A percentile compares a stretch with the other conserved stretches of the same genome.
phyloP scores from a whole-genome alignment of 208 protist genomes.

The Crithidia thermophila region DNA sequence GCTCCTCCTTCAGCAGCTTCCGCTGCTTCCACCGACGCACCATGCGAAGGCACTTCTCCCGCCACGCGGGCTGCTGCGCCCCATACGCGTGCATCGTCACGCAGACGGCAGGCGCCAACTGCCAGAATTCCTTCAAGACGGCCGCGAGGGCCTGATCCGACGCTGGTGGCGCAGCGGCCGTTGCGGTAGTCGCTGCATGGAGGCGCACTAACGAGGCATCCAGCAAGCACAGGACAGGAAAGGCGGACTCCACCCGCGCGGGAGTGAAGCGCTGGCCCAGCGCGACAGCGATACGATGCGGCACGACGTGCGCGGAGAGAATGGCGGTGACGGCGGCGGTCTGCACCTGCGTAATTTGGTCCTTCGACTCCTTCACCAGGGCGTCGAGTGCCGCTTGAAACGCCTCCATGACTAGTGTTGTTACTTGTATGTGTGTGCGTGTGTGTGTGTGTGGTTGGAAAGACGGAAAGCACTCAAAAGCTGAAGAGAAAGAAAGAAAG shows the following conservation, averaged over 20 bases:
- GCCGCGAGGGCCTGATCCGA: constrained; percentile 28
- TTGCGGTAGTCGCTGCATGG: constrained; percentile 11
- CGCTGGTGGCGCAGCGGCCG: constrained; percentile 7
- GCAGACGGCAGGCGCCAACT: constrained; percentile 30
- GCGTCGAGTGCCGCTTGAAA: constrained; percentile 48
- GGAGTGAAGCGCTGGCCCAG: constrained; percentile 69
- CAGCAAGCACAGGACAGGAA: constrained; percentile 74
- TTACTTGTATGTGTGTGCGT: too few relatives aligned
- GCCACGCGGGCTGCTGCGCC: constrained; percentile 31
- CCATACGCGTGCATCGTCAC: constrained; percentile 38
- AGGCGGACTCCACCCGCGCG: constrained; percentile 46
- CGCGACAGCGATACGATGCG: constrained; percentile 56
- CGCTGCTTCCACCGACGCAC: constrained; percentile 65
- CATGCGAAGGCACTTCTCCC: constrained; percentile 58
- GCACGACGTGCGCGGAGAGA: constrained; percentile 31
- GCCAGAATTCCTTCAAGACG: constrained; percentile 65
- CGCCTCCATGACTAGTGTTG: constrained; percentile 59
- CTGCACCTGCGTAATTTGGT: constrained; percentile 54
- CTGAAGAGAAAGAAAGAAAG: constrained; percentile 2
- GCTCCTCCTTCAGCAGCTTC: constrained; percentile 26
- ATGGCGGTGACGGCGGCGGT: constrained; percentile 35
- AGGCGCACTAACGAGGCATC: constrained; percentile 59
- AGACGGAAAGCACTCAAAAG: background rate
- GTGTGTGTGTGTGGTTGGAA: background rate
- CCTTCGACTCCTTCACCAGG: constrained; percentile 70